Evolutionary conservation across 345 rosid genomes (phyloP).

Genomic region (Combretum micranthum): DNA sequence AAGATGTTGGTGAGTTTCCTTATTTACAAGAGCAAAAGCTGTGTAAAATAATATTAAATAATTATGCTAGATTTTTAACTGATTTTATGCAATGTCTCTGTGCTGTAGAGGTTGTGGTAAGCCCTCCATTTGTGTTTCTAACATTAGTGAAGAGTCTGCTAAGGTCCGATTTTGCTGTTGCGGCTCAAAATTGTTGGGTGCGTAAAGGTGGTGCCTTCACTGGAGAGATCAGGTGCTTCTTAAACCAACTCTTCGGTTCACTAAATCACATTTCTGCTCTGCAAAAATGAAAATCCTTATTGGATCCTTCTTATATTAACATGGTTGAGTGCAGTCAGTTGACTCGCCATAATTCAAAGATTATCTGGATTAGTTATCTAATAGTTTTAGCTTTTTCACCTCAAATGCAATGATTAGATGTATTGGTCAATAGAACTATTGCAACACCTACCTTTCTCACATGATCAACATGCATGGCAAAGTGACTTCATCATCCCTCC

Average conservation of each 20-base stretch:
- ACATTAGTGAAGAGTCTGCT: constrained; percentile 33
- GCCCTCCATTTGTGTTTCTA: constrained; percentile 71
- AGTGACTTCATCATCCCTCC: too few relatives aligned
- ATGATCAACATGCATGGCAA: too few relatives aligned
- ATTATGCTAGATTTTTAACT: background rate
- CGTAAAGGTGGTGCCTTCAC: constrained; percentile 70
- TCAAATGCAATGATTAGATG: too few relatives aligned
- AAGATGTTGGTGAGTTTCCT: constrained; percentile 47
- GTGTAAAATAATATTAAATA: too few relatives aligned
- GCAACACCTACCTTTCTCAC: too few relatives aligned
- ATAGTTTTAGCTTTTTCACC: too few relatives aligned
- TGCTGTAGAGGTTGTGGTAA: constrained; percentile 59
- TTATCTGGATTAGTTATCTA: too few relatives aligned
- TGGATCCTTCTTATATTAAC: too few relatives aligned
- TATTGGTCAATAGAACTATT: too few relatives aligned
- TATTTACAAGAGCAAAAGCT: background rate
- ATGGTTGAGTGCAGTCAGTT: too few relatives aligned
- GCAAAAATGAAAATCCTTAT: too few relatives aligned
- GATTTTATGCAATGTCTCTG: background rate
- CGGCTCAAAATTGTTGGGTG: constrained; percentile 71
- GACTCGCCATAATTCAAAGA: too few relatives aligned
- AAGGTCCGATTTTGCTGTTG: constrained; percentile 52
- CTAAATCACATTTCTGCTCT: background rate
- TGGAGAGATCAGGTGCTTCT: constrained; percentile 51
- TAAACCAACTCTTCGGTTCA: background rate